Evolutionary conservation across 129 eudicot species (phyloP).

Genomic region (Heracleum sosnowskyi): DNA sequence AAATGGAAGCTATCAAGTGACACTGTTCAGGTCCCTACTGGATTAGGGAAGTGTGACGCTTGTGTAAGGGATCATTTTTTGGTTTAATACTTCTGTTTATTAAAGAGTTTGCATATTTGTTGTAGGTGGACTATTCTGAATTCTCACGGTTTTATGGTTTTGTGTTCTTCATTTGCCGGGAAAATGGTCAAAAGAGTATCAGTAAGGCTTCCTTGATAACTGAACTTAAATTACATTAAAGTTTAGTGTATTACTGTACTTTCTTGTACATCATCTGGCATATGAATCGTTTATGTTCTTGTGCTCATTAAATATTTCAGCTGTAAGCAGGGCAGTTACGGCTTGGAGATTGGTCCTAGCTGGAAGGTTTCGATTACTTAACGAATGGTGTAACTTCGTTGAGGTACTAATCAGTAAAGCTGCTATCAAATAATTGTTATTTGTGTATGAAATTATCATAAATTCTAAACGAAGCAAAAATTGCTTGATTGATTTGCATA

Average conservation of each 20-base stretch:
- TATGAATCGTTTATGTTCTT: slow-evolving; percentile 1
- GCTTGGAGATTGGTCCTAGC: slow-evolving; percentile 83
- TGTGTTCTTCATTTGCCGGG: slow-evolving; percentile 89
- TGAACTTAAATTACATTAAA: not conserved
- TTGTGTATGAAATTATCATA: not conserved
- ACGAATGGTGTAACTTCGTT: slow-evolving; percentile 90
- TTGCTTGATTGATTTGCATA: not conserved
- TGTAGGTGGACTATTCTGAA: slow-evolving; percentile 70
- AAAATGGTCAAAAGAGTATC: slow-evolving; percentile 86
- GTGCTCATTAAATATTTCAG: slow-evolving; percentile 27
- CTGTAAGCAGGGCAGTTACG: slow-evolving; percentile 83
- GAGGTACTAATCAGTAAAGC: slow-evolving; percentile 39
- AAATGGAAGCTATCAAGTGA: not conserved
- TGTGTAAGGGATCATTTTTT: not conserved
- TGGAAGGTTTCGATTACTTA: slow-evolving; percentile 89
- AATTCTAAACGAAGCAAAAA: not conserved
- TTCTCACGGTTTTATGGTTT: slow-evolving; percentile 87
- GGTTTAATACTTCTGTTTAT: not conserved
- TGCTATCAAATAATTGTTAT: not conserved
- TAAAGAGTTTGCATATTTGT: not conserved
- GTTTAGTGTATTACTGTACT: not conserved
- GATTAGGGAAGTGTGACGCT: not conserved
- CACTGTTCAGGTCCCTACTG: not conserved
- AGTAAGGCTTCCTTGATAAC: slow-evolving; percentile 43
- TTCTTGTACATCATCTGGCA: not conserved